These are phyloP conservation scores for Talaromyces piceae DNA, from an alignment of 2,329 filamentous ascomycete genomes.

Conservation along the genomic window DNA sequence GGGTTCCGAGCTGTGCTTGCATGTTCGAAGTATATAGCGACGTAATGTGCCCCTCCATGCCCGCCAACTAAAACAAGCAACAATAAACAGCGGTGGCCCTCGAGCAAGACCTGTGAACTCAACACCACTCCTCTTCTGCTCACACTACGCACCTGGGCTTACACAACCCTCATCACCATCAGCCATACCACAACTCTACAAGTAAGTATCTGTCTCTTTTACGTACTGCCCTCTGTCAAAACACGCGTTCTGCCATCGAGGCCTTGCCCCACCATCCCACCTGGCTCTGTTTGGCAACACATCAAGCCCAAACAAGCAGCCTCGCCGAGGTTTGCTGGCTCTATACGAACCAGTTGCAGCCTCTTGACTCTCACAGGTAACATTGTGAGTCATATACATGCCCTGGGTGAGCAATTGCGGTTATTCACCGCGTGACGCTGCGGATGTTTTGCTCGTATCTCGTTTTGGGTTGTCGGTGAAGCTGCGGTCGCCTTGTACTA, in stretches of 20 bases:
- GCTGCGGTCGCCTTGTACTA: slow-evolving; percentile 26
- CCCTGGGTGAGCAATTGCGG: background rate
- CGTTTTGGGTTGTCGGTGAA: slow-evolving; percentile 36
- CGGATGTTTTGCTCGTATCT: slow-evolving; percentile 18
- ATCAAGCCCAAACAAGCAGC: slow-evolving; percentile 8
- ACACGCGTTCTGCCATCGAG: background rate
- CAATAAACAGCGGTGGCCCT: background rate
- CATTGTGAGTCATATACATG: slow-evolving; percentile 10
- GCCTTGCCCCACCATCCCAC: slow-evolving; percentile 11
- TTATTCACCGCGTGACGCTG: slow-evolving; percentile 13
- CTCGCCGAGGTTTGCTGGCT: slow-evolving; percentile 4
- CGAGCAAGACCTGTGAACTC: background rate
- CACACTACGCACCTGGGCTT: background rate
- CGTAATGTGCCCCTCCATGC: slow-evolving; percentile 1
- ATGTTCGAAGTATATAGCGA: background rate
- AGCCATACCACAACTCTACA: background rate
- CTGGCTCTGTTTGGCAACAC: background rate
- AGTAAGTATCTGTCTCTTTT: background rate
- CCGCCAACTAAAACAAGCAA: too few relatives aligned
- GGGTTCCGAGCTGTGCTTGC: slow-evolving; percentile 1
- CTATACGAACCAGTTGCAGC: background rate
- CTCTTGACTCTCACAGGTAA: slow-evolving; percentile 3
- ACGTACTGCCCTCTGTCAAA: background rate
- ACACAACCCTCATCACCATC: background rate
- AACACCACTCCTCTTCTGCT: background rate